Evolutionary conservation across 2,329 filamentous ascomycete genomes (phyloP).

Genomic region (Epichloe bromicola): DNA sequence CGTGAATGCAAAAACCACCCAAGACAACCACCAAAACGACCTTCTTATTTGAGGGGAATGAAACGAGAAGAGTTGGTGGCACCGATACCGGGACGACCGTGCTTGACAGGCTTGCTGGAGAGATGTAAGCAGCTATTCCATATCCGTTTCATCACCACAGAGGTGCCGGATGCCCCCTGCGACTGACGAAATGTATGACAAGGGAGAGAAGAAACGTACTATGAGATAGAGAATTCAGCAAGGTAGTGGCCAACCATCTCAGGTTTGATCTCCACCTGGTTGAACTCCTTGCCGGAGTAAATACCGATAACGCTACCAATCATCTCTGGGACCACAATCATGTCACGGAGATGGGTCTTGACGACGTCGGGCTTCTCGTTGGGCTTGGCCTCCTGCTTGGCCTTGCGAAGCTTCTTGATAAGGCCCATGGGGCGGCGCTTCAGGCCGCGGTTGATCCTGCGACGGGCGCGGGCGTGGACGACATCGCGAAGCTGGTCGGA

Average conservation of each 20-base stretch:
- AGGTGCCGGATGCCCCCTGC: no score
- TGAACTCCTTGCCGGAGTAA: constrained; percentile 99
- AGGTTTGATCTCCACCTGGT: constrained; percentile 99
- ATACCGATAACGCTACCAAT: constrained; percentile 97
- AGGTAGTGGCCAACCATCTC: constrained; percentile 99
- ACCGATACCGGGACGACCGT: constrained; percentile 99
- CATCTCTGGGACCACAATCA: constrained; percentile 99
- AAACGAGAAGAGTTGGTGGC: constrained; percentile 99
- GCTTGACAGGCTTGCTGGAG: constrained; percentile 95
- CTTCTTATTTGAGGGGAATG: constrained; percentile 99
- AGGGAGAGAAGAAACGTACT: constrained; percentile 49
- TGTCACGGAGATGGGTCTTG: constrained; percentile 99
- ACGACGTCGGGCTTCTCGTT: constrained; percentile 99
- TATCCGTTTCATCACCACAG: background rate
- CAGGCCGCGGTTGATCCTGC: constrained; percentile 98
- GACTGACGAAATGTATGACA: no score
- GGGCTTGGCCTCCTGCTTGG: constrained; percentile 96
- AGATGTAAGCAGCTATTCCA: constrained; percentile 32
- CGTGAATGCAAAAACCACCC: constrained; percentile 45
- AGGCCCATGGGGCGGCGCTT: constrained; percentile 99
- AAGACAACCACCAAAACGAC: constrained; percentile 25
- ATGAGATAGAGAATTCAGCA: constrained; percentile 98
- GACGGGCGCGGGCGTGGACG: constrained; percentile 95
- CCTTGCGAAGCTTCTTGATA: constrained; percentile 99
- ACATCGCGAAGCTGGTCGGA: constrained; percentile 99